phyloP scores from a whole-genome alignment of 192 early-diverging fungal species.

The Linnemannia schmuckeri region DNA sequence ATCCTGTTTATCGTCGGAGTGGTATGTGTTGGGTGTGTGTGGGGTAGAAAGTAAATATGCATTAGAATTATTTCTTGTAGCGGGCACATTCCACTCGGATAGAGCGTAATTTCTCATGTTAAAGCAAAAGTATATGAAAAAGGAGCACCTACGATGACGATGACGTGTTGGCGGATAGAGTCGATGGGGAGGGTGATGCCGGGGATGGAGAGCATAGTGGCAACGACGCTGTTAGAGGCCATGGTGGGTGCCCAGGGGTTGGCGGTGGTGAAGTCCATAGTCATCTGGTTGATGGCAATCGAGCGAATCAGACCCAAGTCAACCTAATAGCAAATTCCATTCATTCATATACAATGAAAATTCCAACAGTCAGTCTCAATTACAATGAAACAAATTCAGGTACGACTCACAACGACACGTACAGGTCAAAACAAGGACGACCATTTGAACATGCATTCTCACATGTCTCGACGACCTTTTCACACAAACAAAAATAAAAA shows the following conservation, averaged over 20 bases:
- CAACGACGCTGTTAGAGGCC: constrained; percentile 57
- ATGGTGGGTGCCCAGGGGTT: constrained; percentile 59
- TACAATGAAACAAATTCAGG: not conserved
- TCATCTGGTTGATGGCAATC: constrained; percentile 60
- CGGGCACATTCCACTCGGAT: too few relatives aligned
- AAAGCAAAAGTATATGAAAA: not conserved
- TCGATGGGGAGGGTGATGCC: constrained; percentile 47
- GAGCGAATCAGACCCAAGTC: constrained; percentile 53
- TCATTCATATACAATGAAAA: not conserved
- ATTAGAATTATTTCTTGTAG: not conserved
- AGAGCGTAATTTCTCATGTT: too few relatives aligned
- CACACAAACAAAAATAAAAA: not conserved
- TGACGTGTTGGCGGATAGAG: constrained; percentile 33
- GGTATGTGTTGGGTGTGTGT: not conserved
- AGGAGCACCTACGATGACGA: constrained; percentile 24
- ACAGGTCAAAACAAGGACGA: not conserved
- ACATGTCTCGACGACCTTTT: too few relatives aligned
- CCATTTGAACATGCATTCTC: not conserved
- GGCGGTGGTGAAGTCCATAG: constrained; percentile 61
- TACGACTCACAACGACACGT: not conserved
- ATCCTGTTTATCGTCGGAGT: constrained; percentile 15
- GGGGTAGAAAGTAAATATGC: not conserved
- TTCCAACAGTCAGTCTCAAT: not conserved
- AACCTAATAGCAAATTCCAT: constrained; percentile 8
- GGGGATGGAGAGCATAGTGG: constrained; percentile 52